Evolutionary conservation across 1,284 basidiomycete genomes (phyloP).

Genomic region (Rhodofomes roseus): DNA sequence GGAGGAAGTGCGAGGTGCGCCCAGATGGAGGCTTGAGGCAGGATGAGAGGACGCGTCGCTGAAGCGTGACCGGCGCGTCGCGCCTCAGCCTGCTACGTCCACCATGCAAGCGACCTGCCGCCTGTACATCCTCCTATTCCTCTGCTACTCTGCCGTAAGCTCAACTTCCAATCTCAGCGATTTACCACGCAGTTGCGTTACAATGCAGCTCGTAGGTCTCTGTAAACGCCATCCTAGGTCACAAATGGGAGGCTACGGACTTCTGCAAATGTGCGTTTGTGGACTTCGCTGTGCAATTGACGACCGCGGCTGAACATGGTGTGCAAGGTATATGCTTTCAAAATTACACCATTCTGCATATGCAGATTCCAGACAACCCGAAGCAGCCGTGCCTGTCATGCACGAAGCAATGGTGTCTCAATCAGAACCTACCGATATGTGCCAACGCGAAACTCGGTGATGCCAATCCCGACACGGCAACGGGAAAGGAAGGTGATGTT

Average conservation of each 20-base stretch:
- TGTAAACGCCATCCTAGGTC: slow-evolving; percentile 42
- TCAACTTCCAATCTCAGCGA: not conserved
- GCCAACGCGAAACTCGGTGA: slow-evolving; percentile 81
- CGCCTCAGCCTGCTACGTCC: not conserved
- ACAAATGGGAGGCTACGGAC: slow-evolving; percentile 80
- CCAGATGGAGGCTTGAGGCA: not conserved
- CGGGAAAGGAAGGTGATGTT: slow-evolving; percentile 95
- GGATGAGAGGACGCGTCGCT: not conserved
- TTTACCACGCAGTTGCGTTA: slow-evolving; percentile 7
- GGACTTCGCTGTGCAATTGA: not conserved
- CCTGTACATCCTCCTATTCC: slow-evolving; percentile 9
- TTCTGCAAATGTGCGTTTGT: slow-evolving; percentile 73
- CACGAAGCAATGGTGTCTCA: slow-evolving; percentile 93
- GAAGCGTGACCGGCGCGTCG: slow-evolving; percentile 3
- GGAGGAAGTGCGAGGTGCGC: not conserved
- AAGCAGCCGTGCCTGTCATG: slow-evolving; percentile 89
- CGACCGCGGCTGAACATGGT: not conserved
- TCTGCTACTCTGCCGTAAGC: slow-evolving; percentile 10
- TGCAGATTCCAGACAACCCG: slow-evolving; percentile 80
- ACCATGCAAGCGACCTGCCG: slow-evolving; percentile 2
- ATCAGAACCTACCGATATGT: slow-evolving; percentile 88
- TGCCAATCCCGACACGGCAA: slow-evolving; percentile 87
- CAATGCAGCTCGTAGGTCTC: slow-evolving; percentile 33
- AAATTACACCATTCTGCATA: slow-evolving; percentile 84
- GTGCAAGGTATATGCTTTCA: slow-evolving; percentile 84